Conservation (phyloP, 2,329 filamentous ascomycete genomes). For the Alternaria ethzedia region DNA sequence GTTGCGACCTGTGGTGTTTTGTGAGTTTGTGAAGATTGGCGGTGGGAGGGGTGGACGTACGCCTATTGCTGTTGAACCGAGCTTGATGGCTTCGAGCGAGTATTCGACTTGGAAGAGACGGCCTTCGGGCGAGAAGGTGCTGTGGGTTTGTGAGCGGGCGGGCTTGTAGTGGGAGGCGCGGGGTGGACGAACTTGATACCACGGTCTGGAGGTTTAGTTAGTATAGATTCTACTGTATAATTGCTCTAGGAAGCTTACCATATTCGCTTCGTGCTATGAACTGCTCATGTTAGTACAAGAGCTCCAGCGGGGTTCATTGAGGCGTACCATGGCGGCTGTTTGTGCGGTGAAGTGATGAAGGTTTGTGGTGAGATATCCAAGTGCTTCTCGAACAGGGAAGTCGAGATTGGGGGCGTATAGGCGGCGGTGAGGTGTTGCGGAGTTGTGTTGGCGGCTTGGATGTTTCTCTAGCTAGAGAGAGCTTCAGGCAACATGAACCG, state of each 20-base stretch:
- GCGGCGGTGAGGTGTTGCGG: conserved; percentile 2
- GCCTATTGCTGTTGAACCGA: conserved; percentile 96
- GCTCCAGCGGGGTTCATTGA: conserved; percentile 34
- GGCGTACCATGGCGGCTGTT: conserved; percentile 42
- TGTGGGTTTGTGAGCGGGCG: conserved; percentile 51
- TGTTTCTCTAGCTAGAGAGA: conserved; percentile 30
- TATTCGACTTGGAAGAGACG: conserved; percentile 99
- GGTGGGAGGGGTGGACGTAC: conserved; percentile 53
- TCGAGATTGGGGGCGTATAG: neutral
- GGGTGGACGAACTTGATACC: conserved; percentile 83
- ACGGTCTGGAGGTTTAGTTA: conserved; percentile 70
- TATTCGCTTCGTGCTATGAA: conserved; percentile 99
- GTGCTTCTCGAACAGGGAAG: neutral
- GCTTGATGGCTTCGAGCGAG: conserved; percentile 99
- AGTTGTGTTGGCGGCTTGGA: conserved; percentile 22
- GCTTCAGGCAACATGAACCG: conserved; percentile 38
- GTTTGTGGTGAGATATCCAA: neutral
- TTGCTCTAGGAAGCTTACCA: conserved; percentile 65
- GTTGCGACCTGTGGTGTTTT: conserved; percentile 73
- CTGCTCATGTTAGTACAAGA: conserved; percentile 51
- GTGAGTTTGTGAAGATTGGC: conserved; percentile 15
- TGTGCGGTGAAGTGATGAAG: conserved; percentile 12
- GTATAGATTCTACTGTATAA: conserved; percentile 14
- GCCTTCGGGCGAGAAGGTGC: conserved; percentile 99
- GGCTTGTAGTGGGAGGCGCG: conserved; percentile 13